Conservation (phyloP, 805 yeast genomes). For the Barnettozyma sucrosica region DNA sequence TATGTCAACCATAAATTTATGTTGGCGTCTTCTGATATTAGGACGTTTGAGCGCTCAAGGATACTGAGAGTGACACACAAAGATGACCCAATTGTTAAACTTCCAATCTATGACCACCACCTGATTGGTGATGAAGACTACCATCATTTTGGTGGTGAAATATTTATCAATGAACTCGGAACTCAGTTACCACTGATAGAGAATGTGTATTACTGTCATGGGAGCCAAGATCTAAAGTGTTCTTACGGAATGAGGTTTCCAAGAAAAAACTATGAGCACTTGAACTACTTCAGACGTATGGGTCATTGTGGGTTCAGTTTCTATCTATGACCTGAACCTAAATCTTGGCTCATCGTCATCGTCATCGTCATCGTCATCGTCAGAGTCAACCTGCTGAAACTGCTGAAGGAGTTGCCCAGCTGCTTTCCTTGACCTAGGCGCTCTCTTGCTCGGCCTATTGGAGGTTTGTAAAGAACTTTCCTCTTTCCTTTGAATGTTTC, state of each 20-base stretch:
- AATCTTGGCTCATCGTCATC: conserved; percentile 32
- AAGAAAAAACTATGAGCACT: conserved; percentile 22
- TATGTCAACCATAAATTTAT: conserved; percentile 12
- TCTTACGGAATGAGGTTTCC: conserved; percentile 17
- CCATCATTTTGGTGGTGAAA: conserved; percentile 17
- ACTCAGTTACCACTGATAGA: conserved; percentile 10
- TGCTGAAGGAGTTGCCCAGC: no score
- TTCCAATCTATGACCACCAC: conserved; percentile 19
- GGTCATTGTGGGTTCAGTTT: conserved; percentile 24
- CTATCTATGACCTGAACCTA: conserved; percentile 23
- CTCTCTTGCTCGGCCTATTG: neutral
- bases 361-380: neutral
- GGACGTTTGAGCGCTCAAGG: neutral
- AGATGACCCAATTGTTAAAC: conserved; percentile 24
- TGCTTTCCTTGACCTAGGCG: neutral
- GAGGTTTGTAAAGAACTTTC: neutral
- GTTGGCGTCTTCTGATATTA: neutral
- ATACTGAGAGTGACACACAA: conserved; percentile 22
- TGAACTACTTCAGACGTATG: conserved; percentile 26
- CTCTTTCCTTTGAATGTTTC: neutral
- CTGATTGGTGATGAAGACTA: conserved; percentile 15
- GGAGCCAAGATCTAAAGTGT: conserved; percentile 59
- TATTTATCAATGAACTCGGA: conserved; percentile 22
- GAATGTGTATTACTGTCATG: conserved; percentile 72
- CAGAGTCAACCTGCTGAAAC: conserved; percentile 22